Base-by-base conservation (phyloP, 129 eudicot species). In the Mikania micrantha region DNA sequence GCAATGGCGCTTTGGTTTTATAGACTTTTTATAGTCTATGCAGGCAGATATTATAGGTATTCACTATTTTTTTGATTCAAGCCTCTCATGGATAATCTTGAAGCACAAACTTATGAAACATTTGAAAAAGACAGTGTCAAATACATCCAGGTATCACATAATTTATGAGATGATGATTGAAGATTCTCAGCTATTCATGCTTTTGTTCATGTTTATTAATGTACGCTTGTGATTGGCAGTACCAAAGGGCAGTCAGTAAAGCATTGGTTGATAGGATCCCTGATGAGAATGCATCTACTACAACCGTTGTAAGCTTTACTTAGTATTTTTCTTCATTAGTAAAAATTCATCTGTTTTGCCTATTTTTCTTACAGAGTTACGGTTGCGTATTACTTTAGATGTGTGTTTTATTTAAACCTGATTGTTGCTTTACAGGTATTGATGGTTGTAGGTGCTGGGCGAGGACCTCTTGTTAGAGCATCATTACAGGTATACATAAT, bases 1-100 rank as follows among this genome's bases (percentile, higher is more conserved):
- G 69, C 19, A 41, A 48, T 66, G 22, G 12, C 47, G 2, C 32
- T 64, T 5, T 20, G 39, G 38, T 78, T 60, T 38, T 41, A 17
- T 13, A 44, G 17, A 53, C 44, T 3, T 64, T 35, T 29, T 12
- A 25, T 53, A 12, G 59, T 27, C 22, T 58, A 48, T 50, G 53
- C 42, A 10, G 16, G 16, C 50, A 31, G 70, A 60, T 52, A 59
- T 31, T 32, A 29, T 61, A 34, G 44, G 59, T 29, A 22, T 31
- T 49, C n/a, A 50, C 58, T 53, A 17, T 70, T 39, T 1, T 68
- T 52, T 50, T 36, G 32, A 67, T 56, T 83, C 78, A 85, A 94
- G 99, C 99, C 99, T 67, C 95, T 94, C 34, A 94, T 94, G 99
- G 99, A 94, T 83, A 94, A 94, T 77, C 74, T 94, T 40, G 99